Evolutionary conservation across 2,329 filamentous ascomycete genomes (phyloP), one percentile per base, ranked within the genome.

Genomic region (Paracorniculantispora psalliotae): DNA sequence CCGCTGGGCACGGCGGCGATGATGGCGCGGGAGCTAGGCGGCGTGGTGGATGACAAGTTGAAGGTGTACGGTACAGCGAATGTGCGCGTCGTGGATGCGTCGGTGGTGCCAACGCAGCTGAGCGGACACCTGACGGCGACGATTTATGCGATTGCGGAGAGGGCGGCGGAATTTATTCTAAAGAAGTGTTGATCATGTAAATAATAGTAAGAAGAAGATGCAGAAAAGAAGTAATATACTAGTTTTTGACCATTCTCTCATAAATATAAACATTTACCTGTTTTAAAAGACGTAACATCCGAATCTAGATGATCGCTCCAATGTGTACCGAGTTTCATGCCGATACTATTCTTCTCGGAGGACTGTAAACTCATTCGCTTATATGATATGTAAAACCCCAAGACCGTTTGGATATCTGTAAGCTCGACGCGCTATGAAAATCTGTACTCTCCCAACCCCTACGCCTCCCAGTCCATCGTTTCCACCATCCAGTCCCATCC

Each of bases 401-500:
- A 12, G 12, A 13, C 17, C 17, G 6, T 15, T 13, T 9, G 33
- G 33, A 15, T 37, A 37, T 37, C 33, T 37, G 33, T 37, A 15
- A 37, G 17, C 17, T 37, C 12, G 7, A 37, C 33, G 33, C 33
- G 12, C 4, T 15, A 37, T 37, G 33, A 13, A 12, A 37, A 12
- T 37, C n/a, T n/a, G 6, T 37, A 6, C 12, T 33, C 12, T 37
- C 33, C 33, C 6, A 15, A 15, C 12, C 7, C 10, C 28, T 47
- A 60, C 19, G 72, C 73, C 66, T 83, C 79, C 81, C 81, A 83
- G 60, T 84, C 81, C 81, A 84, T 85, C 1, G 80, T 81, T 62
- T 84, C 82, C 2, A 81, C 77, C 70, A 85, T 83, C 59, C 83
- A 84, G 26, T 75, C 77, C 80, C 81, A 85, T 60, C 79, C 76